These are phyloP conservation scores for Rutstroemia sp. DNA, from an alignment of 2,329 filamentous ascomycete genomes.

Conservation along the genomic window DNA sequence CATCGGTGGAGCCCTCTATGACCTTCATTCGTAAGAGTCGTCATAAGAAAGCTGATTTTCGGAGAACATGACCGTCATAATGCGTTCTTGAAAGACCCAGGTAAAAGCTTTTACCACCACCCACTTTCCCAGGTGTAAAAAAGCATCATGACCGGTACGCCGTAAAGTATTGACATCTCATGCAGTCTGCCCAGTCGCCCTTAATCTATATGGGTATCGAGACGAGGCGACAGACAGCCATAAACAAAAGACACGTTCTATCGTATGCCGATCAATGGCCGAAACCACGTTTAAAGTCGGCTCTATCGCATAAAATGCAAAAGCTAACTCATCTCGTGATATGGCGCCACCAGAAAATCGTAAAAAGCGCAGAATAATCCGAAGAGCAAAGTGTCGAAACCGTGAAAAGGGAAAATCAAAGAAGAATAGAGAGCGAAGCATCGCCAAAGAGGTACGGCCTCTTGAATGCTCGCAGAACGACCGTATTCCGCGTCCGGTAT, in stretches of 20 bases:
- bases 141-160: conserved; percentile 29
- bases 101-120: not conserved
- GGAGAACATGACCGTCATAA: conserved; percentile 30
- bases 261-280: conserved; percentile 31
- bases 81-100: conserved; percentile 25
- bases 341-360: conserved; percentile 27
- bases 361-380: conserved; percentile 19
- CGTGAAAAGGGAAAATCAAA: conserved; percentile 11
- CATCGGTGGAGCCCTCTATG: conserved; percentile 18
- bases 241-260: conserved; percentile 33
- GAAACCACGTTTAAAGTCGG: conserved; percentile 21
- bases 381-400: conserved; percentile 17
- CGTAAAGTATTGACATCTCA: conserved; percentile 23
- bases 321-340: conserved; percentile 22
- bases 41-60: conserved; percentile 18
- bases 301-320: conserved; percentile 21
- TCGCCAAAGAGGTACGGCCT: conserved; percentile 17
- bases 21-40: too few species aligned
- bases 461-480: conserved; percentile 22
- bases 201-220: conserved; percentile 30
- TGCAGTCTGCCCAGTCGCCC: conserved; percentile 27
- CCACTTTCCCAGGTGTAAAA: conserved; percentile 21
- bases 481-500: conserved; percentile 23
- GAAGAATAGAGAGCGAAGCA: conserved; percentile 8
- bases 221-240: conserved; percentile 23